Base-by-base conservation (phyloP, 2,329 filamentous ascomycete genomes). In the Colletotrichum echinochloae region DNA sequence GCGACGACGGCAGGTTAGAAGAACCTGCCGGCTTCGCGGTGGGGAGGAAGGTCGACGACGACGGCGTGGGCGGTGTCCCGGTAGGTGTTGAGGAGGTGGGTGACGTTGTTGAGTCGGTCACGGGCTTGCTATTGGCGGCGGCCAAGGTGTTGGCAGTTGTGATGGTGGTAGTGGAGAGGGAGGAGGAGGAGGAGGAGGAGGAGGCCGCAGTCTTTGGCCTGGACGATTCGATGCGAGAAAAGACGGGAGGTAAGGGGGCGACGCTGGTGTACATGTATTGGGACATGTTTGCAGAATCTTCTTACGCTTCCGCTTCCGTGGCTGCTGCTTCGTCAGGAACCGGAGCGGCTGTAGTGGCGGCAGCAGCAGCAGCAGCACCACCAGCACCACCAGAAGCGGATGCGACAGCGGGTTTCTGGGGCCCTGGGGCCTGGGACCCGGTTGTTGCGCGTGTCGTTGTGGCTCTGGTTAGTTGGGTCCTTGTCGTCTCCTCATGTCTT, bases 31-130 rank as follows among this genome's bases (percentile, higher is more conserved):
- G 56, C 18, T 66, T 66, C 9, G 63, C 66, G 62, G 51, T 61
- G 26, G 62, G 66, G 33, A 48, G 46, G 49, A 56, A 63, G 28
- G 33, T n/a, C 30, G 44, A 72, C 74, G 41, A 69, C 64, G 57
- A 74, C 71, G 54, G 54, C 54, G 59, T 72, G 66, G 73, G 77
- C 76, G 66, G 75, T 74, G 72, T 76, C 79, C 66, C 76, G 76
- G n/a, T 76, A 76, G 35, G 75, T 60, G 44, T 73, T 72, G 72
- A 77, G 75, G 48, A 75, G 73, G 64, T 72, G 26, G 60, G 46
- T 14, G 73, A 46, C 26, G 51, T 33, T 44, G 44, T 6, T 37
- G 62, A 30, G 30, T 48, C 30, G 26, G 44, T 48, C 20, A n/a
- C 48, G 37, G 30, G 55, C 28, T 44, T 56, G 41, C 5, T 33